These are phyloP conservation scores for Ustilago vetiveriae DNA, from an alignment of 1,284 basidiomycete species.

Conservation along the genomic window DNA sequence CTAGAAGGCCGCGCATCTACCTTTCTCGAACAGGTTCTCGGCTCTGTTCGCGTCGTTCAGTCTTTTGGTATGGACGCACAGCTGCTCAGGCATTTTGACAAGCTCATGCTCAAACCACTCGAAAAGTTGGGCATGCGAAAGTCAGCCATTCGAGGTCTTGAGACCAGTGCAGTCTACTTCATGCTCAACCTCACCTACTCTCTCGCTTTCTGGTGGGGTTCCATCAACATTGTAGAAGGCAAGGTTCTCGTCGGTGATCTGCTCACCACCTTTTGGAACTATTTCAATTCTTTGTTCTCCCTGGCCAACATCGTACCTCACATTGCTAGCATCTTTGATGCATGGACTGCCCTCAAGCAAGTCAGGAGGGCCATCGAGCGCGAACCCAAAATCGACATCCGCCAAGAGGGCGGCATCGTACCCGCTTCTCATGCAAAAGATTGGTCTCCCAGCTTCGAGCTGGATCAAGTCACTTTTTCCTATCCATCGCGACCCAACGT, in stretches of 20 bases:
- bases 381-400: conserved; percentile 61
- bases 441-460: conserved; percentile 52
- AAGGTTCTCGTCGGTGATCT: conserved; percentile 44
- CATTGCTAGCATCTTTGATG: conserved; percentile 58
- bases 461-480: conserved; percentile 61
- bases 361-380: conserved; percentile 61
- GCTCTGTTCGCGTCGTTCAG: conserved; percentile 68
- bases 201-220: conserved; percentile 59
- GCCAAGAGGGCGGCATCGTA: conserved; percentile 40
- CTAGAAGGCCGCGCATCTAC: conserved; percentile 68
- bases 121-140: conserved; percentile 62
- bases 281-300: conserved; percentile 61
- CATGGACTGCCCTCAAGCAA: conserved; percentile 45
- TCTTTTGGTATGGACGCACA: conserved; percentile 67
- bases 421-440: conserved; percentile 12
- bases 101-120: conserved; percentile 64
- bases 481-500: conserved; percentile 58
- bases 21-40: conserved; percentile 68
- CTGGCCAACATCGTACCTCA: conserved; percentile 63
- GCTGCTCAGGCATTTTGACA: conserved; percentile 66
- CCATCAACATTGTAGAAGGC: conserved; percentile 49
- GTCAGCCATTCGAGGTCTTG: conserved; percentile 58
- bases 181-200: conserved; percentile 54
- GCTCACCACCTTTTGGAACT: conserved; percentile 63
- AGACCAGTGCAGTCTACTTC: conserved; percentile 56